These are phyloP conservation scores for Colletotrichum graminicola DNA, from an alignment of 2,329 filamentous ascomycete species.

Conservation along the genomic window DNA sequence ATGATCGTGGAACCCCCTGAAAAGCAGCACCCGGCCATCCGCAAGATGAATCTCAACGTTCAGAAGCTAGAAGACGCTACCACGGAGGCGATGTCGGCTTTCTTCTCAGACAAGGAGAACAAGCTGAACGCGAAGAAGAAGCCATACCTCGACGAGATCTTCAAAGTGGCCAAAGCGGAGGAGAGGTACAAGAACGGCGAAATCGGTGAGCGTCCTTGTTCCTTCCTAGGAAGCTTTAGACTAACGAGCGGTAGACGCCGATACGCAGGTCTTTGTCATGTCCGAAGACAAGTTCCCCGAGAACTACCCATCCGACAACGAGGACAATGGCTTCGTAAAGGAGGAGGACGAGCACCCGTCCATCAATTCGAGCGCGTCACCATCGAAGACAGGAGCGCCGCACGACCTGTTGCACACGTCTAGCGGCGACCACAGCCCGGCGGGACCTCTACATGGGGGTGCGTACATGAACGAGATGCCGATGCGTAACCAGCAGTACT, in stretches of 20 bases:
- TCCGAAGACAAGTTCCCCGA: slow-evolving; percentile 65
- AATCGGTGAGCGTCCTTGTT: slow-evolving; percentile 61
- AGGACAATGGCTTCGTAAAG: slow-evolving; percentile 56
- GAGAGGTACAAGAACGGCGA: slow-evolving; percentile 68
- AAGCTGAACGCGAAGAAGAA: slow-evolving; percentile 67
- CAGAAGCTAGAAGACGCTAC: slow-evolving; percentile 70
- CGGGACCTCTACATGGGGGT: slow-evolving; percentile 49
- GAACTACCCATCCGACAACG: slow-evolving; percentile 61
- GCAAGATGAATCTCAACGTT: slow-evolving; percentile 65
- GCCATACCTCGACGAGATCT: slow-evolving; percentile 69
- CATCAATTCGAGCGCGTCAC: slow-evolving; percentile 52
- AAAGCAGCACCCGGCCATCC: slow-evolving; percentile 64
- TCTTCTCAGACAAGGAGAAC: slow-evolving; percentile 68
- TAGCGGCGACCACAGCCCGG: slow-evolving; percentile 54
- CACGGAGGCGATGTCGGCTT: slow-evolving; percentile 67
- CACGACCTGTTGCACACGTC: slow-evolving; percentile 53
- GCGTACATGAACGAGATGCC: slow-evolving; percentile 59
- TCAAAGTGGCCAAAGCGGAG: slow-evolving; percentile 69
- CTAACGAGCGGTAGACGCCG: slow-evolving; percentile 55
- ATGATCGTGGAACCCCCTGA: slow-evolving; percentile 65
- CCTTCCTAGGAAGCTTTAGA: neutral
- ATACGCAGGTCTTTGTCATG: slow-evolving; percentile 63
- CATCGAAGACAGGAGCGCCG: slow-evolving; percentile 51
- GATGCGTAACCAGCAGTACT: slow-evolving; percentile 57
- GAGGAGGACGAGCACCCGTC: slow-evolving; percentile 58